Conservation (phyloP, 768 basidiomycete genomes). For the Boletus vinaceobasis region DNA sequence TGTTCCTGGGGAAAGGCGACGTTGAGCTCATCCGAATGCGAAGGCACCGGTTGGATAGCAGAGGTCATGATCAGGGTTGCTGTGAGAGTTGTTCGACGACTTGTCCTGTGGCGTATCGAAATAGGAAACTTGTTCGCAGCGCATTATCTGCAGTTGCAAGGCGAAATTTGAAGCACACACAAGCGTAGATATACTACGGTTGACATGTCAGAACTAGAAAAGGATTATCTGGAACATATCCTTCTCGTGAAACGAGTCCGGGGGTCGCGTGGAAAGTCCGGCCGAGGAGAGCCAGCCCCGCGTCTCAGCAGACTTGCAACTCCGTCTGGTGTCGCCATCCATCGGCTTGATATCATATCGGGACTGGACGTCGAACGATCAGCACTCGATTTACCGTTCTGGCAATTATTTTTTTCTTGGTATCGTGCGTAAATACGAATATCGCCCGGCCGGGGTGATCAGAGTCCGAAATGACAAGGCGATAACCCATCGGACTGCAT, state of each 20-base stretch:
- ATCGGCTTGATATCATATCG: too few relatives aligned
- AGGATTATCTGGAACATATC: slow-evolving; percentile 14
- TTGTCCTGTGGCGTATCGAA: too few relatives aligned
- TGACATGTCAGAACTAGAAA: too few relatives aligned
- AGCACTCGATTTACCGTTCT: slow-evolving; percentile 3
- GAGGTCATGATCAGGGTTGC: too few relatives aligned
- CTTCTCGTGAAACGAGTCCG: slow-evolving; percentile 24
- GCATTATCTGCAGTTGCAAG: too few relatives aligned
- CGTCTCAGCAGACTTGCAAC: background rate
- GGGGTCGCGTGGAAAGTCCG: slow-evolving; percentile 15
- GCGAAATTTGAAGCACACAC: too few relatives aligned
- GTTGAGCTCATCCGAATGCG: slow-evolving; percentile 36
- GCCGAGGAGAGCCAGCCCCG: background rate
- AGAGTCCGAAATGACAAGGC: slow-evolving; percentile 21
- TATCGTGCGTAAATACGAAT: too few relatives aligned
- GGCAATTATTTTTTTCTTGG: background rate
- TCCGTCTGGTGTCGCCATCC: too few relatives aligned
- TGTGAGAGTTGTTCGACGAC: too few relatives aligned
- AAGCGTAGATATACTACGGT: too few relatives aligned
- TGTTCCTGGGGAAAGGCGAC: slow-evolving; percentile 47
- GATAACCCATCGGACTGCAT: slow-evolving; percentile 1
- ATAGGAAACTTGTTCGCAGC: slow-evolving; percentile 10
- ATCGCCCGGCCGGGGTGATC: too few relatives aligned
- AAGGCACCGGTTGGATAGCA: slow-evolving; percentile 20
- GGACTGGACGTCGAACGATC: slow-evolving; percentile 19